A percentile compares a stretch with the other conserved stretches of the same genome.
Conservation (phyloP, 441 rosid genomes). For the Corymbia citriodora region DNA sequence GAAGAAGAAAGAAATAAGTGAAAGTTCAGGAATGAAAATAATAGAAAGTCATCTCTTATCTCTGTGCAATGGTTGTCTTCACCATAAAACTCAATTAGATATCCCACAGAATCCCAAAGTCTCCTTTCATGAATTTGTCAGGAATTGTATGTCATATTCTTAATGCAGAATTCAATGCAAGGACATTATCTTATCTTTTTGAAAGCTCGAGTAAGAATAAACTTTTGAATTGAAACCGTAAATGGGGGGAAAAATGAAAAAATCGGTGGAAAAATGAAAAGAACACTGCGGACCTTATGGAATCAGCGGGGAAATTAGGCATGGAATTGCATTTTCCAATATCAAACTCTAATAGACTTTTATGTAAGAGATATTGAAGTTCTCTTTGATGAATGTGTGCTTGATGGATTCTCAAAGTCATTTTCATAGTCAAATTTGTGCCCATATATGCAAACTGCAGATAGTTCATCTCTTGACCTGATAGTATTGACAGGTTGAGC, state of each 20-base stretch:
- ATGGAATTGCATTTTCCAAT: background rate
- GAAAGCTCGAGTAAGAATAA: background rate
- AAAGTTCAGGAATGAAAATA: background rate
- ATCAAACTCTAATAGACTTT: background rate
- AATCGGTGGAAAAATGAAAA: background rate
- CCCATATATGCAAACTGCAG: background rate
- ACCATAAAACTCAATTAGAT: background rate
- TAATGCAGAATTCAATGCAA: background rate
- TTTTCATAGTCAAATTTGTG: background rate
- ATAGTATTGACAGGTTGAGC: constrained; percentile 31
- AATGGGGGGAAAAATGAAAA: background rate
- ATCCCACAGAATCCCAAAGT: background rate
- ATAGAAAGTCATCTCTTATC: background rate
- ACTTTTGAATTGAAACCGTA: background rate
- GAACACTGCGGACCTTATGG: background rate
- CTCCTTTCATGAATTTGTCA: background rate
- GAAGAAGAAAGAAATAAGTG: background rate
- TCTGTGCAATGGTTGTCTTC: background rate
- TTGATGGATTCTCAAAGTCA: background rate
- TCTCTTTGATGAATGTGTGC: background rate
- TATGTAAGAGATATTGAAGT: background rate
- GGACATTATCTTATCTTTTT: background rate
- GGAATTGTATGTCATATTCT: background rate
- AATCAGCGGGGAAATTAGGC: background rate
- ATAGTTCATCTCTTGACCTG: background rate